Base-by-base conservation (phyloP, 1,284 basidiomycete species). In the Porodaedalea pini region DNA sequence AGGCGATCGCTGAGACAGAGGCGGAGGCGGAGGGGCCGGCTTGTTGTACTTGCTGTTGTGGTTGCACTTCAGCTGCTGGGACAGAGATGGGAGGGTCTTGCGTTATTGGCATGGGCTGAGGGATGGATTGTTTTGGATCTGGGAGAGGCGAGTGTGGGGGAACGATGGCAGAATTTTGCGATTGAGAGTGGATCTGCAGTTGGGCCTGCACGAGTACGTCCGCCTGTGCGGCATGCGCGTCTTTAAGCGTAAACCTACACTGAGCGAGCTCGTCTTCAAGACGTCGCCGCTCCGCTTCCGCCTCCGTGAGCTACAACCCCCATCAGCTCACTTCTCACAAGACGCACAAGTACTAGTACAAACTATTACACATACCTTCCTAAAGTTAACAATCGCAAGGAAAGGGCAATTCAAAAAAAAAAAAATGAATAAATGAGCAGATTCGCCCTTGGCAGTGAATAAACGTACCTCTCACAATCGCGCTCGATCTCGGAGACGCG, bases 321-420 rank as follows among this genome's bases (percentile, higher is more conserved):
- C n/a, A 21, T 50, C 31, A 53, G 32, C 21, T 25, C 23, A 27
- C 36, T 11, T 36, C 11, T 44, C 2, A 36, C 27, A 40, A 15
- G 17, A 43, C 4, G 19, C 11, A n/a, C n/a, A 39, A 19, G 8
- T 40, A 4, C 29, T 27, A 27, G 17, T 25, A n/a, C n/a, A n/a
- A n/a, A n/a, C n/a, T n/a, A n/a, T n/a, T n/a, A 34, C 19, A 50
- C 54, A 31, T 51, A 57, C 56, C 37, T 50, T 57, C 40, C 56
- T 56, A 32, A 4, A 45, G 39, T 47, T 25, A 4, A 34, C 23
- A 6, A 10, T 7, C 27, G 19, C 44, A 45, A 11, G 8, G 11
- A 4, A 27, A 10, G 2, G 44, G 3, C 19, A 23, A 15, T 23
- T 45, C 11, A 45, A 45, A n/a, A 52, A 15, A 15, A n/a, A n/a